phyloP scores from a whole-genome alignment of 177 flowering plant genomes.

The Tripterygium wilfordii region DNA sequence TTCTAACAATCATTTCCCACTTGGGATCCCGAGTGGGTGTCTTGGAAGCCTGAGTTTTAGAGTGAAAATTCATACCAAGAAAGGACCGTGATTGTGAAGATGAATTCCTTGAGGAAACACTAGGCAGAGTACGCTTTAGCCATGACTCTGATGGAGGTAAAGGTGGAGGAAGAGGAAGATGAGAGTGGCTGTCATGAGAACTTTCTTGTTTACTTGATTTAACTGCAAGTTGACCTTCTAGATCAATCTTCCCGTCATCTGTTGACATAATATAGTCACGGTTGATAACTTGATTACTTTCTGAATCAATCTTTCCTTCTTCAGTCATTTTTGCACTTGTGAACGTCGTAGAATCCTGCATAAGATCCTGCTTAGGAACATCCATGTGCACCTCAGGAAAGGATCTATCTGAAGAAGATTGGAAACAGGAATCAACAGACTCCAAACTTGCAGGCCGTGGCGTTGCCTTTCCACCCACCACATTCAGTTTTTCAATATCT shows the following conservation, averaged over 20 bases:
- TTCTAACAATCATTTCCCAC: conserved; percentile 28
- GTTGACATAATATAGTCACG: no score
- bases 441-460: conserved; percentile 2
- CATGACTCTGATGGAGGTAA: conserved; percentile 47
- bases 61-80: conserved; percentile 4
- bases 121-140: conserved; percentile 34
- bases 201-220: conserved; percentile 4
- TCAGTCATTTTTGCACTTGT: conserved; percentile 3
- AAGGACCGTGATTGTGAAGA: conserved; percentile 12
- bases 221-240: background rate
- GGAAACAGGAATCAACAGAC: conserved; percentile 7
- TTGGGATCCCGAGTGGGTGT: conserved; percentile 15
- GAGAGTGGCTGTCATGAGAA: no score
- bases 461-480: conserved; percentile 13
- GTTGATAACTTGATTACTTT: conserved; percentile 3
- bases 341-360: conserved; percentile 1
- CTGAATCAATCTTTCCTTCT: background rate
- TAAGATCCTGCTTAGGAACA: conserved; percentile 1
- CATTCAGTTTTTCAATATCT: conserved; percentile 6
- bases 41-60: conserved; percentile 10
- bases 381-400: conserved; percentile 8
- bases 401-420: conserved; percentile 5
- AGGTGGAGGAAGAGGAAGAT: conserved; percentile 26
- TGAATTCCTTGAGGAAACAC: conserved; percentile 20
- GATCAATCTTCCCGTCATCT: conserved; percentile 5